These are phyloP conservation scores for Fusarium oxysporum DNA, from an alignment of 2,329 filamentous ascomycete genomes.

Conservation along the genomic window DNA sequence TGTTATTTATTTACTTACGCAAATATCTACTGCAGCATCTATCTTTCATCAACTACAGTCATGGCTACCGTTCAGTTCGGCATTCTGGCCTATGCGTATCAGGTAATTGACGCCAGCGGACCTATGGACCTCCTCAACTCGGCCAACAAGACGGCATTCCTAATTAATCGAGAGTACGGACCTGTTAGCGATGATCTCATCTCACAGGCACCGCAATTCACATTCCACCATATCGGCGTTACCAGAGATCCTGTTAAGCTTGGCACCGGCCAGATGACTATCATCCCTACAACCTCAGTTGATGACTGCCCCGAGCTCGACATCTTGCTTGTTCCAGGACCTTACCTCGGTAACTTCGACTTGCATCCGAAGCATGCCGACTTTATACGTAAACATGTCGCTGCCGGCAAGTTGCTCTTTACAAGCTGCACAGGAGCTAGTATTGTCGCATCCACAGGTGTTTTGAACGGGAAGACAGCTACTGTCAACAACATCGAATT, in stretches of 20 bases:
- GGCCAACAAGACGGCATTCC: not conserved
- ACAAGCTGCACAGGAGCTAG: not conserved
- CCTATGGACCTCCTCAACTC: not conserved
- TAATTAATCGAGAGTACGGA: not conserved
- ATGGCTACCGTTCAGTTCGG: not conserved
- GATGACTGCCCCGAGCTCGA: not conserved
- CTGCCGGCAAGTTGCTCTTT: not conserved
- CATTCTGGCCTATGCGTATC: not conserved
- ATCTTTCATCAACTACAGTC: rapidly evolving
- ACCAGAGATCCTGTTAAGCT: not conserved
- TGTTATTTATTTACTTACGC: rapidly evolving
- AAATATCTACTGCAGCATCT: rapidly evolving
- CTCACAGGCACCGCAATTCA: not conserved
- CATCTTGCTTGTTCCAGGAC: not conserved
- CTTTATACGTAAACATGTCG: not conserved
- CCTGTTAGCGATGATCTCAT: not conserved
- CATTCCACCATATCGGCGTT: not conserved
- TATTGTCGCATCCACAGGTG: not conserved
- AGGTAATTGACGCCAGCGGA: not conserved
- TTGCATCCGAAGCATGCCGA: not conserved
- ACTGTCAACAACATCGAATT: not conserved
- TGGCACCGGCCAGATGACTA: not conserved
- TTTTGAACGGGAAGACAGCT: not conserved
- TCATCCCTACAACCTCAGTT: not conserved
- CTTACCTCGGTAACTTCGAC: not conserved